These are phyloP conservation scores for Boletus huronensis DNA, from an alignment of 768 basidiomycete species.

Conservation along the genomic window DNA sequence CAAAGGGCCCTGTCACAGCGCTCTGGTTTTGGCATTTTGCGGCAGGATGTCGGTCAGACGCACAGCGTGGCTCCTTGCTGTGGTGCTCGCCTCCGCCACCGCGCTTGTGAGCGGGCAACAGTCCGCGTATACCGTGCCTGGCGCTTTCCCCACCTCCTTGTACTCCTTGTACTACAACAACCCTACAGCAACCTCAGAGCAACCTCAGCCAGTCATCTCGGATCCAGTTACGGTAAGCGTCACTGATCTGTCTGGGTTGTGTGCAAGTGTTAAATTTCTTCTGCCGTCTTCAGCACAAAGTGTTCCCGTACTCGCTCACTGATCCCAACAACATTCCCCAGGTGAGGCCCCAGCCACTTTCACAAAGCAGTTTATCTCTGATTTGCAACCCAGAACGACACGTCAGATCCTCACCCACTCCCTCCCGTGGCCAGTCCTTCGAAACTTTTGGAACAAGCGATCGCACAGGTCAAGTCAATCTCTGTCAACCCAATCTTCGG, in stretches of 20 bases:
- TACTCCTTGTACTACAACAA: constrained; percentile 68
- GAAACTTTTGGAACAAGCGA: constrained; percentile 48
- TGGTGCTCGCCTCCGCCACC: constrained; percentile 6
- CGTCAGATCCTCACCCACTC: constrained; percentile 60
- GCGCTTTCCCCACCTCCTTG: constrained; percentile 60
- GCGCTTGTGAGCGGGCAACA: constrained; percentile 10
- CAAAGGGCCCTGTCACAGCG: not conserved
- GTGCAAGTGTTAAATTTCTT: not conserved
- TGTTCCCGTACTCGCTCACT: constrained; percentile 60
- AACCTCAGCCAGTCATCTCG: constrained; percentile 74
- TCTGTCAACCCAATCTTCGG: constrained; percentile 50
- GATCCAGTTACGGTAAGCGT: constrained; percentile 59
- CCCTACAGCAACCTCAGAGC: constrained; percentile 67
- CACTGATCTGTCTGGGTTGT: constrained; percentile 1
- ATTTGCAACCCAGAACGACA: constrained; percentile 42
- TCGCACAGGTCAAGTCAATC: constrained; percentile 57
- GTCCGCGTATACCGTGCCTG: constrained; percentile 50
- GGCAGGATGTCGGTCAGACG: constrained; percentile 12
- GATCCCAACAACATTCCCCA: constrained; percentile 57
- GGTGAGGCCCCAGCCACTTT: constrained; percentile 15
- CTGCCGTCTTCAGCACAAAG: constrained; percentile 42
- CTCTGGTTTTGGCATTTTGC: not conserved
- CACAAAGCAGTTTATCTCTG: not conserved
- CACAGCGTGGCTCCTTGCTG: not conserved
- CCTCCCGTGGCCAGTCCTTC: constrained; percentile 52